Evolutionary conservation across 345 rosid genomes (phyloP).

Genomic region (Gossypium australe): DNA sequence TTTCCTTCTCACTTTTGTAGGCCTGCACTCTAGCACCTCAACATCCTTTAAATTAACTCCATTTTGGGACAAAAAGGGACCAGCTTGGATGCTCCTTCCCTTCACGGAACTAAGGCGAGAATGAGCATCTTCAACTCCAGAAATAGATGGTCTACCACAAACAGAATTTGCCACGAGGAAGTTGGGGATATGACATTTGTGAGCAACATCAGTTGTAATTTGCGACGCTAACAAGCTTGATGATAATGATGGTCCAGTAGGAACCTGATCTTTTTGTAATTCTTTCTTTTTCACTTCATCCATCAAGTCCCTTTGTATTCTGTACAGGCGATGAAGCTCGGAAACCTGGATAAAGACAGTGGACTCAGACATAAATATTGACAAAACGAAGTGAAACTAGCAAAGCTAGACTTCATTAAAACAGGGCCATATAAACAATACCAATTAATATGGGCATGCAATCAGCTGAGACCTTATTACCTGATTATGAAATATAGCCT

Average conservation of each 20-base stretch:
- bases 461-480: constrained; percentile 27
- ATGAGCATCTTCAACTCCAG: constrained; percentile 42
- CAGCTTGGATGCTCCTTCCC: constrained; percentile 45
- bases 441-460: not conserved
- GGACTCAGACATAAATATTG: constrained; percentile 9
- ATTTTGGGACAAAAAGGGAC: constrained; percentile 46
- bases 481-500: constrained; percentile 77
- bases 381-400: constrained; percentile 26
- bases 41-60: constrained; percentile 46
- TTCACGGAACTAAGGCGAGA: constrained; percentile 51
- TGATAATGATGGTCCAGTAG: constrained; percentile 44
- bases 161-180: constrained; percentile 51
- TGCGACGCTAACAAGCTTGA: constrained; percentile 56
- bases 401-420: constrained; percentile 18
- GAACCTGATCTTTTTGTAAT: constrained; percentile 26
- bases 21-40: constrained; percentile 62
- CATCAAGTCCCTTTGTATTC: constrained; percentile 60
- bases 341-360: constrained; percentile 35
- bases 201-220: constrained; percentile 49
- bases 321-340: constrained; percentile 70
- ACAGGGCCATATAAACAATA: not conserved
- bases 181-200: constrained; percentile 59
- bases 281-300: constrained; percentile 59
- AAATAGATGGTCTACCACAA: constrained; percentile 44
- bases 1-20: constrained; percentile 64